Conservation (phyloP, 73 alveolate species). For the Loxodes magnus region DNA sequence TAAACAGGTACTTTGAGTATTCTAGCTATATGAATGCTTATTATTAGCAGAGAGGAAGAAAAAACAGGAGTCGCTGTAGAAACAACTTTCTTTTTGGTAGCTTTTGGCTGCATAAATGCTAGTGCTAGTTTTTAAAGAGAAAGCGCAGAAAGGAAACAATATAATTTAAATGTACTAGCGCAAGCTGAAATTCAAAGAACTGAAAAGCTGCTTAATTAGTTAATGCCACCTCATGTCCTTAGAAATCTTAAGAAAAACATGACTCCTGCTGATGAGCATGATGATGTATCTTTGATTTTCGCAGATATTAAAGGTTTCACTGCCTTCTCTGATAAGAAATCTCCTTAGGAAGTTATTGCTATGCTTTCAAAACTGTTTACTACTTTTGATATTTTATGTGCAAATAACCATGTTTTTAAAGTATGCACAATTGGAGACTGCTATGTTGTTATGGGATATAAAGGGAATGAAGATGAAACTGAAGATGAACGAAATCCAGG, state of each 20-base stretch:
- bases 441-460: constrained; percentile 92
- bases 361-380: constrained; percentile 82
- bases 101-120: constrained; percentile 3
- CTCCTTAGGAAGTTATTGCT: constrained; percentile 87
- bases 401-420: constrained; percentile 77
- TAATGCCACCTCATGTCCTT: constrained; percentile 13
- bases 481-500: constrained; percentile 66
- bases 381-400: constrained; percentile 85
- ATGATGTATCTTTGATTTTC: constrained; percentile 82
- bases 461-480: constrained; percentile 64
- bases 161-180: constrained; percentile 7
- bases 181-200: constrained; percentile 12
- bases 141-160: not conserved
- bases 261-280: constrained; percentile 71
- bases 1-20: not conserved
- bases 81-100: constrained; percentile 7
- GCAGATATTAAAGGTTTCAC: constrained; percentile 85
- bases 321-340: constrained; percentile 51
- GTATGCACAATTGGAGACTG: constrained; percentile 97
- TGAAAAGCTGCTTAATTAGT: constrained; percentile 7
- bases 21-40: not conserved
- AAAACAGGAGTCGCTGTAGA: not conserved
- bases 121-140: constrained; percentile 7
- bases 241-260: constrained; percentile 60
- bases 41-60: not conserved